Base-by-base conservation (phyloP, 495 filamentous ascomycete genomes). In the Podospora conica region DNA sequence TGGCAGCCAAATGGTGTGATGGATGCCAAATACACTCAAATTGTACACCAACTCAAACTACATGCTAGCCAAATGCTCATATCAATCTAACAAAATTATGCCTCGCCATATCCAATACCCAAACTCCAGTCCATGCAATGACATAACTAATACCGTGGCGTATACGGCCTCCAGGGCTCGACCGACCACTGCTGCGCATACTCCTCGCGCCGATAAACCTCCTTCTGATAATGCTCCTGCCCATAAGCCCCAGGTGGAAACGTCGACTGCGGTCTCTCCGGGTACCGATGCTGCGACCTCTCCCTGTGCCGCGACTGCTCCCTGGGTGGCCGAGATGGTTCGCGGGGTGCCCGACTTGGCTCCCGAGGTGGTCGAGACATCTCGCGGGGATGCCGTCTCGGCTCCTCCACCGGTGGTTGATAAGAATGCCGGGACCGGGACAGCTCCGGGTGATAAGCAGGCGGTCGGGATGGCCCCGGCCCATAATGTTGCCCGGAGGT, bases 91-190 rank as follows among this genome's bases (percentile, higher is more conserved):
- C 40, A 48, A n/a, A 48, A 48, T 8, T 48, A 48, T n/a, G 40
- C 40, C 40, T 48, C 40, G 0, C 40, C 40, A 48, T n/a, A 48
- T n/a, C 40, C 40, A 48, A 48, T n/a, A 48, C 9, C 40, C 40
- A 48, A 48, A 48, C 40, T 48, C 40, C 40, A n/a, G 6, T 9
- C 40, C 40, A 48, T 48, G 40, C 40, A 48, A n/a, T n/a, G 23
- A 48, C 12, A 24, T 28, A 31, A 6, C 40, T 25, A 54, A 27
- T 40, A 63, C 18, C 58, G 11, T 0, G 63, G 63, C 12, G 63
- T 64, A 28, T n/a, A 64, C 27, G 63, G 63, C 63, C 63, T 40
- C 63, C 63, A 64, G 54, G 63, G 63, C 63, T 55, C n/a, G 21
- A 64, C 24, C 7, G 61, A 29, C 61, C 40, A 63, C 24, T 53